Base-by-base conservation (phyloP, 768 basidiomycete genomes). In the Hericium alpestre region DNA sequence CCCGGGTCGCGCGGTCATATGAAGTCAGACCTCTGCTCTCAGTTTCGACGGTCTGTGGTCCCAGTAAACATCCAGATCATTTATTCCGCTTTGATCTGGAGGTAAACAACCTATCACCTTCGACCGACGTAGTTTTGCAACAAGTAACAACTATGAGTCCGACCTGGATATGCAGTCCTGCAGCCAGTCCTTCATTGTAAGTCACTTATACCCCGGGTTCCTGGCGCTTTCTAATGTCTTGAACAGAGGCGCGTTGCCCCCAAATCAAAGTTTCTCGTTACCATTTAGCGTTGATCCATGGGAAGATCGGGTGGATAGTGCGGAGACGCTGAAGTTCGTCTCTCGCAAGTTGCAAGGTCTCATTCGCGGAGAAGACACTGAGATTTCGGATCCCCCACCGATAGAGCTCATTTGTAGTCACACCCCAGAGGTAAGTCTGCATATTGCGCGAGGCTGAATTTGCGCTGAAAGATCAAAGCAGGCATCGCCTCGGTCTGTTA, bases 141-240 rank as follows among this genome's bases (percentile, higher is more conserved):
- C 83, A 88, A 61, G 63, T 93, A 7, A 78, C 77, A 3, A 75
- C 80, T 25, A 60, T 90, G 52, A 91, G 90, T 62, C 80, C 88
- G 0, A 71, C 73, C 5, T 93, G 92, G 92, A 67, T 68, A 43
- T 83, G 80, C 59, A 66, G 67, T 1, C 64, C 76, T 7, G 54
- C 78, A n/a, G 61, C 69, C 2, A 67, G 71, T 10, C 60, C 66
- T 15, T 60, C 66, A 18, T 64, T 71, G 84, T 86, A 62, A 67
- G 86, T 73, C 22, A n/a, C 25, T 18, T 46, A 6, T 47, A 38
- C 56, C 23, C 20, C 41, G 58, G 46, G 55, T n/a, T 47, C 66
- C 10, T 18, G 48, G 18, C 55, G 11, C 18, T 20, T 7, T 32
- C 38, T 56, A 11, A 10, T 32, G 18, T 27, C 8, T 43, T 53